Evolutionary conservation across 495 filamentous ascomycete species (phyloP), one percentile per base, ranked within the genome.

Genomic region (Lasiosphaeriaceae sp.): DNA sequence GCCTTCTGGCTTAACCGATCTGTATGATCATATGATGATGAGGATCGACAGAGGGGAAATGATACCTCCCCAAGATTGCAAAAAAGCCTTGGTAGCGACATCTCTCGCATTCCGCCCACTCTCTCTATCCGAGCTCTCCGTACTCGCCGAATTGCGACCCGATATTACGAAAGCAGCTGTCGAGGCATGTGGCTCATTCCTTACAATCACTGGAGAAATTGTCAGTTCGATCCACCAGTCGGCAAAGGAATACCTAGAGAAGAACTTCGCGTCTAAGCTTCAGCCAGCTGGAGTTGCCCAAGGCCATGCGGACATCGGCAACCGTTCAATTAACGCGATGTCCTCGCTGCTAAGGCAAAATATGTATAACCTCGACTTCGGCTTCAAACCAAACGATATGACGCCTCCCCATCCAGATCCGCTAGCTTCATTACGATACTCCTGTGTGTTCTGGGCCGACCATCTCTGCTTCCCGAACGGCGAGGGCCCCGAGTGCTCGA

Each of bases 161-260:
- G 39, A 54, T 8, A 29, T 54, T 11, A n/a, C 17, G 4, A 43
- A 47, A 29, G 59, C 29, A 9, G 47, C 63, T 51, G 59, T 69
- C 17, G 47, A 62, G 11, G 47, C 52, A 26, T 72, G 68, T 49
- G 61, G 65, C 47, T 73, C 70, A 31, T 72, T 73, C 54, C 58
- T 73, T 4, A 64, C 61, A 8, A 31, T 70, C 19, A 67, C 49
- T 7, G 58, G 67, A 14, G 44, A 62, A 14, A 71, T 47, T 11
- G 66, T 79, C 52, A 51, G 59, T 49, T 55, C 72, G 2, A 69
- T 78, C 17, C 71, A 78, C 54, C 69, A 75, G 62, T 78, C 75
- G 24, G 73, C 67, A 16, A 73, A 74, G 48, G 73, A 76, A 22
- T 77, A 67, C 53, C 62, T 77, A 2, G 43, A 51, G 26, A 20